Evolutionary conservation across 2,329 filamentous ascomycete genomes (phyloP).

Genomic region (Ceratocystiopsis minuta): DNA sequence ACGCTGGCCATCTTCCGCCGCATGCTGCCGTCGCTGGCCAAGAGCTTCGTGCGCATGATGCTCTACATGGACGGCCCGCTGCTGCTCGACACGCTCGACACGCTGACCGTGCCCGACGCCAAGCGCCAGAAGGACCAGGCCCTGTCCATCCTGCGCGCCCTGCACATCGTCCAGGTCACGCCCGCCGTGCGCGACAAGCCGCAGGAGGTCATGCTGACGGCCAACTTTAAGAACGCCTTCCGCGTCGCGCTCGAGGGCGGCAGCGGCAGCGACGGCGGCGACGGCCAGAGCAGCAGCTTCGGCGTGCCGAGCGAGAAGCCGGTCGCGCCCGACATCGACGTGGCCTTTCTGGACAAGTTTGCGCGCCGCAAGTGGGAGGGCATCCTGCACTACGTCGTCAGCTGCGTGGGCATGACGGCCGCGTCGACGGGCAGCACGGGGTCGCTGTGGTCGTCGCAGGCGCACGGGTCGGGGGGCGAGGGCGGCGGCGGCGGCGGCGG

Average conservation of each 20-base stretch:
- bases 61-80: conserved; percentile 78
- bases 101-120: conserved; percentile 57
- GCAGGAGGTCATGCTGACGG: conserved; percentile 57
- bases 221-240: conserved; percentile 68
- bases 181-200: conserved; percentile 41
- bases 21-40: conserved; percentile 89
- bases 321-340: conserved; percentile 43
- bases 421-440: conserved; percentile 6
- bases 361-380: conserved; percentile 86
- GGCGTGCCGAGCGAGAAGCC: conserved; percentile 61
- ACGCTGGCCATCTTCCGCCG: conserved; percentile 90
- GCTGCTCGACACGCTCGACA: conserved; percentile 60
- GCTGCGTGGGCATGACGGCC: conserved; percentile 39
- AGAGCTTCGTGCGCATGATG: conserved; percentile 88
- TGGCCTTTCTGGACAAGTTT: conserved; percentile 65
- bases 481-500: conserved; percentile 12
- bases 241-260: conserved; percentile 76
- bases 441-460: conserved; percentile 11
- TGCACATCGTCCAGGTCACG: conserved; percentile 68
- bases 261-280: conserved; percentile 37
- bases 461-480: conserved; percentile 18
- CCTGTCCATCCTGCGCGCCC: conserved; percentile 58
- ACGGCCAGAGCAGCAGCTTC: conserved; percentile 45
- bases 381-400: conserved; percentile 89
- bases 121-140: conserved; percentile 65